Base-by-base conservation (phyloP, 441 rosid genomes). In the Cnidoscolus chayamansa region DNA sequence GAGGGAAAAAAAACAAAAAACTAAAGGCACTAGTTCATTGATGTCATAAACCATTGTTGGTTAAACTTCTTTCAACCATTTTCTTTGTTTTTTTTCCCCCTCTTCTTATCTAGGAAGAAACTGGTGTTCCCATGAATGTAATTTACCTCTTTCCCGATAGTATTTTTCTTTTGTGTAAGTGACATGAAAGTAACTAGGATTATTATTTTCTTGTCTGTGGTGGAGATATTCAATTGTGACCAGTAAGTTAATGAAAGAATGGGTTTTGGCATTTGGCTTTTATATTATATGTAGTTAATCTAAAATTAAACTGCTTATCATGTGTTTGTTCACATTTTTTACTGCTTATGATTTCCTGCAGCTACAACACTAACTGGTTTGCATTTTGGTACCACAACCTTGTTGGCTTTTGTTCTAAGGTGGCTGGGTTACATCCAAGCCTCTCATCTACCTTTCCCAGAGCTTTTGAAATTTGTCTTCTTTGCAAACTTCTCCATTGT, bases 341-440 rank as follows among this genome's bases (percentile, higher is more conserved):
- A 20, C 47, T 47, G 10, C 20, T 49, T 48, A 25, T 13, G 12
- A 48, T 64, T 47, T 64, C 20, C n/a, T 65, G 88, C 96, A 94
- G 98, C 98, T 74, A 90, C 98, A 4, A 92, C 98, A 47, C 84
- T 94, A 78, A 94, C 98, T 43, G 97, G 98, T 66, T 79, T 94
- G 80, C 98, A 91, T 85, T 94, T 94, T 84, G 91, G 86, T 47
- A 94, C 96, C 2, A 91, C 98, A 13, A 92, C 98, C 71, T 69
- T 84, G 74, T 71, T 94, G 83, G 90, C 98, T 6, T 37, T 80
- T 47, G 74, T 89, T 77, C 88, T 94, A 62, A 85, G 89, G 70
- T 86, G 92, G 95, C 75, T 91, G 77, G 94, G 97, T 48, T 94
- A 83, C 63, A 94, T 91, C 68, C 94, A 91, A 79, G 68, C 88